Evolutionary conservation across 768 basidiomycete genomes (phyloP).

Genomic region (Suillus subaureus): DNA sequence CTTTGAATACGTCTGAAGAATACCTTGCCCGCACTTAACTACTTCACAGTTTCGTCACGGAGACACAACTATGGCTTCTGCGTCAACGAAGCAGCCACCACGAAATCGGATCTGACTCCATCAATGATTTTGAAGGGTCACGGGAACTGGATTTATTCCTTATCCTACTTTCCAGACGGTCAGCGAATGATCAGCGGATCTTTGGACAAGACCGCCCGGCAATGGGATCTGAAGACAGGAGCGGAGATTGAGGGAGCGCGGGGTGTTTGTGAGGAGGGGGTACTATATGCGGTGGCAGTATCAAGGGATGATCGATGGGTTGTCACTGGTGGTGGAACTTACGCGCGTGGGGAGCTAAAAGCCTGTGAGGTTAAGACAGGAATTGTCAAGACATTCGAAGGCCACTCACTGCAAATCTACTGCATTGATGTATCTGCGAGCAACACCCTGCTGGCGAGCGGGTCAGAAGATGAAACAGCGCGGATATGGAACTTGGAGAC

Average conservation of each 20-base stretch:
- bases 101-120: not conserved
- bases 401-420: rapidly evolving
- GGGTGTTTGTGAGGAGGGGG: not conserved
- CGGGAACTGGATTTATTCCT: rapidly evolving
- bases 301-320: not conserved
- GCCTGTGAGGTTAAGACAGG: not conserved
- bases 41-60: not conserved
- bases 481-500: not conserved
- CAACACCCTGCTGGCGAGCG: not conserved
- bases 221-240: not conserved
- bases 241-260: not conserved
- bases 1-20: not conserved
- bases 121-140: not conserved
- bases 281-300: not conserved
- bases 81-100: not conserved
- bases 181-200: not conserved
- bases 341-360: not conserved
- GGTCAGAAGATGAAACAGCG: not conserved
- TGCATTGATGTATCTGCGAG: not conserved
- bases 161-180: not conserved
- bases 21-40: not conserved
- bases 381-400: not conserved
- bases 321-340: not conserved
- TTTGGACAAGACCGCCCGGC: not conserved
- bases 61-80: not conserved